phyloP scores from a whole-genome alignment of 177 flowering plant genomes.

The Tripterygium wilfordii region DNA sequence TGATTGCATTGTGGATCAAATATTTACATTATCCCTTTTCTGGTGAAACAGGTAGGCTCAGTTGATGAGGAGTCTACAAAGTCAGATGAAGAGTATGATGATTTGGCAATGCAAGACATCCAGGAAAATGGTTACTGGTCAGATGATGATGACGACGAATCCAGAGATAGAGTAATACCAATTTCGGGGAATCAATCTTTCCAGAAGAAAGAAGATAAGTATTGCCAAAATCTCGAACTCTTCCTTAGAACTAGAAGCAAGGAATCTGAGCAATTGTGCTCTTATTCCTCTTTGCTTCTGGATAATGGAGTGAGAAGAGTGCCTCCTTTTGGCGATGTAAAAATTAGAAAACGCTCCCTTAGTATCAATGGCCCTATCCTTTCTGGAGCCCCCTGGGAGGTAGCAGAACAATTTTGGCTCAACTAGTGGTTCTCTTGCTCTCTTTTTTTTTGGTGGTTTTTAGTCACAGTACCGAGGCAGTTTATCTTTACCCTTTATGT shows the following conservation, averaged over 20 bases:
- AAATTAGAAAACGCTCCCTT: conserved; percentile 52
- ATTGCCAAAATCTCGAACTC: conserved; percentile 40
- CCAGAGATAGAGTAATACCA: conserved; percentile 14
- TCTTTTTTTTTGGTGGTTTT: not conserved
- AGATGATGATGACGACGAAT: conserved; percentile 52
- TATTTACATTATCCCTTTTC: not conserved
- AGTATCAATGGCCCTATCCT: conserved; percentile 57
- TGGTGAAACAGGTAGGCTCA: conserved; percentile 68
- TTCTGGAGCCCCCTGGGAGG: conserved; percentile 42
- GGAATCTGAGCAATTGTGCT: conserved; percentile 20
- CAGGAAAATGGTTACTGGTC: conserved; percentile 66
- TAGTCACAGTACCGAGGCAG: too few species aligned
- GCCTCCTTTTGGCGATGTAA: conserved; percentile 19
- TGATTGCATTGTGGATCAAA: too few species aligned
- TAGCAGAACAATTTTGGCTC: conserved; percentile 14
- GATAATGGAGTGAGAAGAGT: conserved; percentile 29
- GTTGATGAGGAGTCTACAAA: conserved; percentile 92
- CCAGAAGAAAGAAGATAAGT: conserved; percentile 20
- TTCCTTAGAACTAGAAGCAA: conserved; percentile 39
- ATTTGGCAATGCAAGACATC: conserved; percentile 82
- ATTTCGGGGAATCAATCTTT: conserved; percentile 5
- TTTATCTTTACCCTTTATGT: too few species aligned
- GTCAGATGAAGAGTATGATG: conserved; percentile 97
- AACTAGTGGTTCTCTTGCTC: too few species aligned
- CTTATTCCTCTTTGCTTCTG: conserved; percentile 26